Conservation (phyloP, 345 rosid species). For the Eucalyptus marginata region DNA sequence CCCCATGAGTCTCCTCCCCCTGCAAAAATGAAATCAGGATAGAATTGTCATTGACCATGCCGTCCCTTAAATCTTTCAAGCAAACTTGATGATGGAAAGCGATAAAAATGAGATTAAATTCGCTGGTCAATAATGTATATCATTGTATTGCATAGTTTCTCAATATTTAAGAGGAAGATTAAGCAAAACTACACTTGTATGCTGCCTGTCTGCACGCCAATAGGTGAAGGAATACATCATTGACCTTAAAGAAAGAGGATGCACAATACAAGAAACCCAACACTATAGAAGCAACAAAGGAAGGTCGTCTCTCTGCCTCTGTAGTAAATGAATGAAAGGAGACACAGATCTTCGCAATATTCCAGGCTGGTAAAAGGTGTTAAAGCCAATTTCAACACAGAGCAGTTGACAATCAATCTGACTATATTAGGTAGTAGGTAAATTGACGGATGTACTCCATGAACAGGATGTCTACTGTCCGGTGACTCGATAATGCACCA, state of each 20-base stretch:
- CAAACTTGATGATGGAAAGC: not conserved
- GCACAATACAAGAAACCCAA: not conserved
- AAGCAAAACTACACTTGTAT: not conserved
- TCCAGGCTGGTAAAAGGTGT: not conserved
- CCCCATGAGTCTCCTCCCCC: constrained; percentile 78
- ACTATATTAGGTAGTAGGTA: not conserved
- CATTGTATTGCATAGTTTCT: not conserved
- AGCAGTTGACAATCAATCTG: not conserved
- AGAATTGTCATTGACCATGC: not conserved
- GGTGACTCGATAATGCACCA: not conserved
- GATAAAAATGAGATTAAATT: not conserved
- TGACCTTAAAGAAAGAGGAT: not conserved
- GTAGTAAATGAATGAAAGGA: not conserved
- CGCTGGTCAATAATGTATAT: not conserved
- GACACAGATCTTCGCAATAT: not conserved
- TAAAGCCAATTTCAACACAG: not conserved
- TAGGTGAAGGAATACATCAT: not conserved
- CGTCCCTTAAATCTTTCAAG: not conserved
- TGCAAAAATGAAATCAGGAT: constrained; percentile 1
- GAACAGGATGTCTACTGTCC: not conserved
- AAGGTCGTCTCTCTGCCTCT: not conserved
- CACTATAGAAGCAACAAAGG: not conserved
- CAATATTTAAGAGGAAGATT: not conserved
- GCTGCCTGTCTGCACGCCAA: not conserved
- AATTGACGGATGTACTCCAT: not conserved